phyloP scores from a whole-genome alignment of 805 yeast species.

The Wickerhamiella shivajii region DNA sequence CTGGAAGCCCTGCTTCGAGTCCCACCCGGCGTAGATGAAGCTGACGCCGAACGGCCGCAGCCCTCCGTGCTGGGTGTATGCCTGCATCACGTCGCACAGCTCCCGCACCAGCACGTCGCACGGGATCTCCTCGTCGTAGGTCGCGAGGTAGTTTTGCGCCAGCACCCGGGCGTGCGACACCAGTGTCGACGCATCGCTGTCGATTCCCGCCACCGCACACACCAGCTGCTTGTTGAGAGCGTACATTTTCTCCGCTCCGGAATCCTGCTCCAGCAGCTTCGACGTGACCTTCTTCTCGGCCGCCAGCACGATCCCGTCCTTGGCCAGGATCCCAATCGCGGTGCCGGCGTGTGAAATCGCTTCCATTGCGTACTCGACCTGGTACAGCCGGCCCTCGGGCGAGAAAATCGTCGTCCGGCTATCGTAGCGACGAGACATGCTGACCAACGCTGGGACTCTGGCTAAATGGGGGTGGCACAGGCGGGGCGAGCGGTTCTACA shows the following conservation, averaged over 20 bases:
- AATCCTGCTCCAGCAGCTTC: constrained; percentile 84
- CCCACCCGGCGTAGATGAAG: constrained; percentile 90
- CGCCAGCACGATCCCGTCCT: constrained; percentile 85
- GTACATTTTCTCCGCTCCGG: constrained; percentile 85
- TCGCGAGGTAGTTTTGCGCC: constrained; percentile 74
- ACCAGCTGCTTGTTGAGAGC: constrained; percentile 53
- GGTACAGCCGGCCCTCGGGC: constrained; percentile 96
- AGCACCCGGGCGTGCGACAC: constrained; percentile 72
- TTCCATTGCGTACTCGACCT: constrained; percentile 91
- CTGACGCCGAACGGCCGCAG: constrained; percentile 97
- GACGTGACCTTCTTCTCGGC: constrained; percentile 94
- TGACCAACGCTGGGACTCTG: too few relatives aligned
- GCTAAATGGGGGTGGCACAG: too few relatives aligned
- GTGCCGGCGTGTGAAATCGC: constrained; percentile 76
- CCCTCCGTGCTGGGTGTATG: constrained; percentile 98
- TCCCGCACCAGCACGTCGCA: constrained; percentile 78
- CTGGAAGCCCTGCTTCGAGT: constrained; percentile 79
- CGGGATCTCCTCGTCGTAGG: constrained; percentile 88
- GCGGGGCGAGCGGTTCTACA: not conserved
- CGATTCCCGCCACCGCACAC: constrained; percentile 96
- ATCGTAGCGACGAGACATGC: constrained; percentile 93
- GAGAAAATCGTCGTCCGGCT: constrained; percentile 97
- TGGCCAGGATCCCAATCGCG: constrained; percentile 61
- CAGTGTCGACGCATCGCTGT: constrained; percentile 88
- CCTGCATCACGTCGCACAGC: constrained; percentile 88